Evolutionary conservation across 2,329 filamentous ascomycete genomes (phyloP).

Genomic region (Pseudocercospora fuligena): DNA sequence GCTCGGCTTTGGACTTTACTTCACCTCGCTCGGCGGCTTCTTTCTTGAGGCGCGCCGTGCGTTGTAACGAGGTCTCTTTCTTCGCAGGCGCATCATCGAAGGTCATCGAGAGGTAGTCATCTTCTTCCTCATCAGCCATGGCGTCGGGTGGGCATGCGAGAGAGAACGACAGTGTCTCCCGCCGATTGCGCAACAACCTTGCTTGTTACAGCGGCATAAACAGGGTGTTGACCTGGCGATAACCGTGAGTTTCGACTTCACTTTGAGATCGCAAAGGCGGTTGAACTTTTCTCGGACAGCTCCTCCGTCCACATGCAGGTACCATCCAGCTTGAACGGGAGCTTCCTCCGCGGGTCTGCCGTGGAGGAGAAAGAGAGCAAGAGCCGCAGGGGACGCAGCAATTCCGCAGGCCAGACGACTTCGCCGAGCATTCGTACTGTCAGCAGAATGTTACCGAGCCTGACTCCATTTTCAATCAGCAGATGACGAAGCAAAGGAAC

Average conservation of each 20-base stretch:
- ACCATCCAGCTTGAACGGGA: background rate
- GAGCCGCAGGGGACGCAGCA: background rate
- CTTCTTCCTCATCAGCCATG: slow-evolving; percentile 67
- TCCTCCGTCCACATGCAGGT: background rate
- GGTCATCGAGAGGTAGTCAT: slow-evolving; percentile 97
- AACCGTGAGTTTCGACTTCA: background rate
- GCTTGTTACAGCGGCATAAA: background rate
- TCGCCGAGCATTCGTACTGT: background rate
- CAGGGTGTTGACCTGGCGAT: slow-evolving; percentile 5
- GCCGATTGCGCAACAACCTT: slow-evolving; percentile 3
- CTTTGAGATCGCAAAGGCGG: background rate
- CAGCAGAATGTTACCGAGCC: background rate
- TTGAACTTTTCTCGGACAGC: background rate
- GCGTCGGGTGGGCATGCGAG: background rate
- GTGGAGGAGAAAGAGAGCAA: background rate
- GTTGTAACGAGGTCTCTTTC: slow-evolving; percentile 68
- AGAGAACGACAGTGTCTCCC: background rate
- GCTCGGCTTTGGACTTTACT: slow-evolving; percentile 80
- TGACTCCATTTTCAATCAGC: background rate
- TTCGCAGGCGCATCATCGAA: slow-evolving; percentile 66
- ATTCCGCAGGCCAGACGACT: background rate
- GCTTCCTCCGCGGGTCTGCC: background rate
- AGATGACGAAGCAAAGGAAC: background rate
- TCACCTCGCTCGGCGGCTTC: slow-evolving; percentile 66
- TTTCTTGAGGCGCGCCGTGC: slow-evolving; percentile 58